Base-by-base conservation (phyloP, 257 asterid species). In the Ligustrum vulgare region DNA sequence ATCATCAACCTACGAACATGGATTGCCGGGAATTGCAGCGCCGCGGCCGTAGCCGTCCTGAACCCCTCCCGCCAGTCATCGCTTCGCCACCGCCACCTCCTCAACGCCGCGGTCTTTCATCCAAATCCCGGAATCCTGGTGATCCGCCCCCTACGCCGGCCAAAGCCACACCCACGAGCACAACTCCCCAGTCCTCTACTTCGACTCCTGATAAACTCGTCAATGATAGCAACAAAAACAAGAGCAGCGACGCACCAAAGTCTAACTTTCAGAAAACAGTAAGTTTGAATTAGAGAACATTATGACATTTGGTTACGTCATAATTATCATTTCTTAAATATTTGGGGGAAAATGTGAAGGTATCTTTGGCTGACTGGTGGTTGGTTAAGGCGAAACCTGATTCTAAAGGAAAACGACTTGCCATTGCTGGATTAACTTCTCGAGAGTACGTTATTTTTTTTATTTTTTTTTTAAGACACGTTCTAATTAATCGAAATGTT, bases 361-460 rank as follows among this genome's bases (percentile, higher is more conserved):
- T 89, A 18, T 73, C 86, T 75, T 81, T 92, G 84, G 77, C 41
- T 31, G 92, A 89, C 67, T 92, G 97, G 97, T 92, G 97, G 97
- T 71, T 90, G 81, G 79, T 82, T 67, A 86, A 87, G 84, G 77
- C 88, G 25, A 91, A 83, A 28, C 60, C 60, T 18, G 87, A 75
- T 69, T 58, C 68, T 71, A 78, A 72, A 16, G 90, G 93, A 58
- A 87, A 72, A 47, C 80, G 77, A 64, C 91, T 92, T 35, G 91
- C 88, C 3, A 87, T 92, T 79, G 88, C 88, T 0, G 96, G 97
- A 28, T 75, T 73, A 68, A 80, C 86, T 67, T 71, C 73, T 68
- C 58, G 87, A 65, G 86, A 80, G 96, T 92, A 84, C 78, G 83
- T 11, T 54, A 60, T 60, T 41, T 63, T 70, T 28, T 28, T 28